These are phyloP conservation scores for Cladosporium sp. DNA, from an alignment of 2,329 filamentous ascomycete genomes.

Conservation along the genomic window DNA sequence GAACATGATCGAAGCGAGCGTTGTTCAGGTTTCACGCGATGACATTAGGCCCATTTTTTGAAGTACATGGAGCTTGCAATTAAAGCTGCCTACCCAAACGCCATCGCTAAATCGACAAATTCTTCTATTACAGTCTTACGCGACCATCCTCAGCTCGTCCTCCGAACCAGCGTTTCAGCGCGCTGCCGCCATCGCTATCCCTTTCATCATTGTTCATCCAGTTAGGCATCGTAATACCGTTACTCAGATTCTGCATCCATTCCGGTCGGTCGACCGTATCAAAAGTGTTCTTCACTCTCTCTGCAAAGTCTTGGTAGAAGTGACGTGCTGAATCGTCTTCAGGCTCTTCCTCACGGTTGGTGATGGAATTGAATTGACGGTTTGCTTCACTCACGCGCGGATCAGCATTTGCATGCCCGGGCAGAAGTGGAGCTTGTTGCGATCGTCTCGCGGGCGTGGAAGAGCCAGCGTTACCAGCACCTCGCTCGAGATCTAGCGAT, in stretches of 20 bases:
- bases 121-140: conserved; percentile 23
- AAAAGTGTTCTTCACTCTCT: conserved; percentile 86
- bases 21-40: too few species aligned
- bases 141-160: conserved; percentile 28
- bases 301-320: conserved; percentile 78
- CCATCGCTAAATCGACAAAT: conserved; percentile 5
- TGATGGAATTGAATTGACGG: conserved; percentile 29
- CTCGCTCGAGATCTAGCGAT: conserved; percentile 26
- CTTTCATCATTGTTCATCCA: conserved; percentile 66
- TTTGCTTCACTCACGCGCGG: conserved; percentile 22
- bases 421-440: conserved; percentile 8
- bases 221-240: conserved; percentile 68
- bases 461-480: background rate
- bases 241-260: conserved; percentile 71
- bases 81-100: conserved; percentile 2
- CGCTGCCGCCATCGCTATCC: conserved; percentile 19
- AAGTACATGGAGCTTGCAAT: background rate
- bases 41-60: too few species aligned
- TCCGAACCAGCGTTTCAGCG: conserved; percentile 32
- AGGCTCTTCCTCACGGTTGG: conserved; percentile 40
- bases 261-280: conserved; percentile 76
- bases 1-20: too few species aligned
- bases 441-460: conserved; percentile 5
- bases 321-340: conserved; percentile 58
- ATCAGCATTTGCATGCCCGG: conserved; percentile 10